Conservation (phyloP, 805 yeast species). For the Priceomyces haplophilus region DNA sequence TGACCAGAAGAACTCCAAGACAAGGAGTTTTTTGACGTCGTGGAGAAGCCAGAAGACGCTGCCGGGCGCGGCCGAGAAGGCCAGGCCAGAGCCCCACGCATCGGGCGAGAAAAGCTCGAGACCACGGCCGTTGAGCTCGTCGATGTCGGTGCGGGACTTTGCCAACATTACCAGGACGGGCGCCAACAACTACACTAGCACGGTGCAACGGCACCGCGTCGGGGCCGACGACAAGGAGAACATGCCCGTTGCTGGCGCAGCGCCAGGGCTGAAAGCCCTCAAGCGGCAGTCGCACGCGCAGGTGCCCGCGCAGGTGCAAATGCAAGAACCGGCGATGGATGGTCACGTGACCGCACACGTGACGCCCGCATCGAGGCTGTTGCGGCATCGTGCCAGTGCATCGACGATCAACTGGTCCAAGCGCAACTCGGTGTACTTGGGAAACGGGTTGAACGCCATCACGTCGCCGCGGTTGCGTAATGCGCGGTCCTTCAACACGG, state of each 20-base stretch:
- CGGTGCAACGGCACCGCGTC: conserved; percentile 9
- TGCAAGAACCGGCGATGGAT: neutral
- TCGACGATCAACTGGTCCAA: conserved; percentile 17
- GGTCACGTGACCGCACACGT: no score
- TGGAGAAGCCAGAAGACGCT: conserved; percentile 14
- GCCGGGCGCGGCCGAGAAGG: neutral
- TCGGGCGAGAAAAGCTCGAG: conserved; percentile 3
- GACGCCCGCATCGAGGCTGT: conserved; percentile 4
- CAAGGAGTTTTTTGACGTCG: conserved; percentile 11
- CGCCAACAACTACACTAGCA: conserved; percentile 6
- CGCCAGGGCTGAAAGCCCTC: no score
- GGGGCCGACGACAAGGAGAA: conserved; percentile 16
- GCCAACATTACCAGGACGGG: neutral
- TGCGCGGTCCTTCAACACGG: conserved; percentile 8
- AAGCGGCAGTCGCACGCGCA: neutral
- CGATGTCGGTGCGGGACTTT: conserved; percentile 10
- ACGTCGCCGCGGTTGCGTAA: conserved; percentile 6
- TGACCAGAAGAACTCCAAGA: conserved; percentile 16
- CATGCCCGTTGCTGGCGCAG: neutral
- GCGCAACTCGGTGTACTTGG: conserved; percentile 9
- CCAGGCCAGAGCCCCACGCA: neutral
- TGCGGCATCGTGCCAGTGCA: conserved; percentile 21
- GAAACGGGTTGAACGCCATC: neutral
- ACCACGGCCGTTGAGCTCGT: conserved; percentile 11
- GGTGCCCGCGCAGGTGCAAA: no score